Evolutionary conservation across 2,329 filamentous ascomycete genomes (phyloP).

Genomic region (Colletotrichum agaves): DNA sequence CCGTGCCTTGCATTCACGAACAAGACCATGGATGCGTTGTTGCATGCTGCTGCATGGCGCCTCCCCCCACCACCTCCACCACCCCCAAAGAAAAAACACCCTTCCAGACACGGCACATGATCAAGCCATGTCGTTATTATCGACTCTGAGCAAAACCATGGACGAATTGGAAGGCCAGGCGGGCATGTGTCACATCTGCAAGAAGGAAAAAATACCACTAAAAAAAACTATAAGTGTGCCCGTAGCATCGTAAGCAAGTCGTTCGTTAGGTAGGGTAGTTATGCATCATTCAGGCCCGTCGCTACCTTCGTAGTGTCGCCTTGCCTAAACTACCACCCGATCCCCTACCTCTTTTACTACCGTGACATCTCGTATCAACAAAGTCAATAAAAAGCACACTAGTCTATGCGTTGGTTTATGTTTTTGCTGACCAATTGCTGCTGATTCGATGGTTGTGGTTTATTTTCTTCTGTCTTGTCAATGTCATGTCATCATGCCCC

Average conservation of each 20-base stretch:
- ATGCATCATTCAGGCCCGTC: no score
- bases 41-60: neutral
- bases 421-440: neutral
- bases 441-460: neutral
- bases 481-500: neutral
- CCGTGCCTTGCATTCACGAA: neutral
- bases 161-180: neutral
- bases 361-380: conserved; percentile 17
- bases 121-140: neutral
- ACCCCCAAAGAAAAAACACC: no score
- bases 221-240: no score
- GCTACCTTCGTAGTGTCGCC: neutral
- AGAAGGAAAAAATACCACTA: neutral
- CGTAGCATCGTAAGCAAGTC: no score
- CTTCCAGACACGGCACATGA: neutral
- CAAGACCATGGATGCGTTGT: neutral
- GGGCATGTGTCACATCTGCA: conserved; percentile 1
- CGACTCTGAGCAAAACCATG: neutral
- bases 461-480: neutral
- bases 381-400: neutral
- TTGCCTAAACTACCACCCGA: neutral
- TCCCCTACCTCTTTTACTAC: conserved; percentile 12
- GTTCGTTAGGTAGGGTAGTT: no score
- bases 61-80: no score
- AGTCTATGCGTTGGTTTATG: neutral